These are phyloP conservation scores for Leccinellum rugosiceps DNA, from an alignment of 768 basidiomycete species.

Conservation along the genomic window DNA sequence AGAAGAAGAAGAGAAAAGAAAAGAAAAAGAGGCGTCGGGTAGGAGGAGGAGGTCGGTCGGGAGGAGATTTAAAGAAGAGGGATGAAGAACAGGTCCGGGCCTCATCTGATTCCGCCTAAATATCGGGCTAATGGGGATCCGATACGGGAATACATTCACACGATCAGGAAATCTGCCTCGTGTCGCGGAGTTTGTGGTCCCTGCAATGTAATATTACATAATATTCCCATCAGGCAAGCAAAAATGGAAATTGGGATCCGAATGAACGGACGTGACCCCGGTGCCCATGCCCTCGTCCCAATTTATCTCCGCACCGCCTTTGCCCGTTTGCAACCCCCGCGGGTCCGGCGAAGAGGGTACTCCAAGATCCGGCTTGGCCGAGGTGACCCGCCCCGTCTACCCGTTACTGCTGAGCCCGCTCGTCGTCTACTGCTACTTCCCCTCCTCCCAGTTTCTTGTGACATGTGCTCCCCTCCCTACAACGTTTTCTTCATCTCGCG, in stretches of 20 bases:
- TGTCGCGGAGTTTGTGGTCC: conserved; percentile 34
- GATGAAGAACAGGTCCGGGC: conserved; percentile 26
- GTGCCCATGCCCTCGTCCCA: conserved; percentile 27
- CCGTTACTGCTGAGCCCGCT: not conserved
- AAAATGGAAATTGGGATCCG: conserved; percentile 5
- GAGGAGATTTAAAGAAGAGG: conserved; percentile 19
- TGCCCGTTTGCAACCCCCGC: conserved; percentile 19
- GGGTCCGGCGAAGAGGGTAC: conserved; percentile 21
- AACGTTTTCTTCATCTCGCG: conserved; percentile 36
- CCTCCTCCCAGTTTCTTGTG: conserved; percentile 10
- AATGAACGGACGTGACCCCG: conserved; percentile 19
- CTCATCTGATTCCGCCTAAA: conserved; percentile 33
- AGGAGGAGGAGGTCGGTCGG: conserved; percentile 29
- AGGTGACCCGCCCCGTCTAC: conserved; percentile 15
- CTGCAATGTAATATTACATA: conserved; percentile 29
- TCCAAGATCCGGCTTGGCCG: conserved; percentile 29
- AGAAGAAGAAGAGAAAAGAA: conserved; percentile 24
- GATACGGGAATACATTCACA: conserved; percentile 12
- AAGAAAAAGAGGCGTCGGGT: conserved; percentile 38
- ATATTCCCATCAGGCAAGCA: conserved; percentile 24
- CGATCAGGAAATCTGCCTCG: conserved; percentile 25
- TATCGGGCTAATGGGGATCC: conserved; percentile 20
- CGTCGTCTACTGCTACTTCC: no score
- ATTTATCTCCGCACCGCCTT: conserved; percentile 21
- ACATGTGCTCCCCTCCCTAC: conserved; percentile 22